These are phyloP conservation scores for Kwoniella shivajii DNA, from an alignment of 1,284 basidiomycete genomes.

Conservation along the genomic window DNA sequence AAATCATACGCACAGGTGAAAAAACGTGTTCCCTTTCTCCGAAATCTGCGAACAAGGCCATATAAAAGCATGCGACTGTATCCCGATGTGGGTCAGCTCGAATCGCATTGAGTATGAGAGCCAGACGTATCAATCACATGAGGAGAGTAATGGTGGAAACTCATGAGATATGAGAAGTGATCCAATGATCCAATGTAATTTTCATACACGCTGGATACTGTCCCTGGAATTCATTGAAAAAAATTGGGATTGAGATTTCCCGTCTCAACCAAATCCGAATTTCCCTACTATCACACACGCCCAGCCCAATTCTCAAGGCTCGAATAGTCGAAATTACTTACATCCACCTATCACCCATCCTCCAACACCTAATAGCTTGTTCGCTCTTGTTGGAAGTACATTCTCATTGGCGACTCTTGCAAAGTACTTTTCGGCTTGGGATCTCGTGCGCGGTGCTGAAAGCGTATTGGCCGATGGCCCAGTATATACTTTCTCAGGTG, in stretches of 20 bases:
- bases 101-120: not conserved
- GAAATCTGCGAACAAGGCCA: conserved; percentile 50
- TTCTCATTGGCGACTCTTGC: conserved; percentile 32
- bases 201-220: no score
- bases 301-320: no score
- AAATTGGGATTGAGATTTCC: no score
- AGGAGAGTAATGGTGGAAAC: no score
- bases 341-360: conserved; percentile 35
- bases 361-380: conserved; percentile 33
- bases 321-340: no score
- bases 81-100: not conserved
- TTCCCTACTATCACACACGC: no score
- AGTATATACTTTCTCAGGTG: conserved; percentile 22
- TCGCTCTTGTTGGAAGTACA: conserved; percentile 25
- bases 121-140: not conserved
- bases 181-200: no score
- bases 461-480: conserved; percentile 22
- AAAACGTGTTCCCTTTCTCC: conserved; percentile 51
- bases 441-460: conserved; percentile 16
- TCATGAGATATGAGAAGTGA: no score
- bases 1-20: conserved; percentile 44
- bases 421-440: conserved; percentile 39
- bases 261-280: no score
- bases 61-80: conserved; percentile 44
- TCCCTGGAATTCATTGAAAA: no score